phyloP scores from a whole-genome alignment of 495 filamentous ascomycete species.

The Emericellopsis terricola region DNA sequence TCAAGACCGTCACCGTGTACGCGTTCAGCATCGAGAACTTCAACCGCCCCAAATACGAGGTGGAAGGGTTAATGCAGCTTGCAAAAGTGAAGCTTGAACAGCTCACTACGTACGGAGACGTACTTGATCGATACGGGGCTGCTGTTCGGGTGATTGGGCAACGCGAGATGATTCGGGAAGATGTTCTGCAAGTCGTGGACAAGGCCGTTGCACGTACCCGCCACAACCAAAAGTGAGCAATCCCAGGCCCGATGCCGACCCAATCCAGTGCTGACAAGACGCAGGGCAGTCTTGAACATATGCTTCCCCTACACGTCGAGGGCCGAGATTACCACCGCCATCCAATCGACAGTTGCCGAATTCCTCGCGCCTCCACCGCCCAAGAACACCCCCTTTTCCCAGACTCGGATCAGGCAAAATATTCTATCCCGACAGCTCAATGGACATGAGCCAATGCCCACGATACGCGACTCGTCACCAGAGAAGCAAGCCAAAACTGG shows the following conservation, averaged over 20 bases:
- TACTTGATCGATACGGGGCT: conserved; percentile 86
- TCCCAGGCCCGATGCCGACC: neutral
- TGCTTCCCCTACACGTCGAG: conserved; percentile 95
- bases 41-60: conserved; percentile 94
- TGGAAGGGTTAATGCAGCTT: conserved; percentile 95
- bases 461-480: conserved; percentile 19
- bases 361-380: conserved; percentile 50
- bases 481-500: conserved; percentile 19
- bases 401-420: conserved; percentile 69
- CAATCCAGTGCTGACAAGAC: conserved; percentile 5
- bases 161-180: conserved; percentile 57
- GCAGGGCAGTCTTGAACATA: conserved; percentile 70
- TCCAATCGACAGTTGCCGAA: conserved; percentile 67
- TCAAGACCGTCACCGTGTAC: conserved; percentile 91
- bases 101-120: conserved; percentile 78
- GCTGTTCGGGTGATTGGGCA: conserved; percentile 70
- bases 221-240: conserved; percentile 51
- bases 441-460: conserved; percentile 28
- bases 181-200: conserved; percentile 78
- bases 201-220: conserved; percentile 66
- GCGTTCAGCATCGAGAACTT: conserved; percentile 99
- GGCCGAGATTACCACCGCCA: conserved; percentile 88
- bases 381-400: conserved; percentile 56
- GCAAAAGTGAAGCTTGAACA: conserved; percentile 86
- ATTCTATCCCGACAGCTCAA: conserved; percentile 42